A percentile compares a stretch with the other conserved stretches of the same genome.
These are phyloP conservation scores for Agroathelia rolfsii DNA, from an alignment of 1,284 basidiomycete genomes.

Conservation along the genomic window DNA sequence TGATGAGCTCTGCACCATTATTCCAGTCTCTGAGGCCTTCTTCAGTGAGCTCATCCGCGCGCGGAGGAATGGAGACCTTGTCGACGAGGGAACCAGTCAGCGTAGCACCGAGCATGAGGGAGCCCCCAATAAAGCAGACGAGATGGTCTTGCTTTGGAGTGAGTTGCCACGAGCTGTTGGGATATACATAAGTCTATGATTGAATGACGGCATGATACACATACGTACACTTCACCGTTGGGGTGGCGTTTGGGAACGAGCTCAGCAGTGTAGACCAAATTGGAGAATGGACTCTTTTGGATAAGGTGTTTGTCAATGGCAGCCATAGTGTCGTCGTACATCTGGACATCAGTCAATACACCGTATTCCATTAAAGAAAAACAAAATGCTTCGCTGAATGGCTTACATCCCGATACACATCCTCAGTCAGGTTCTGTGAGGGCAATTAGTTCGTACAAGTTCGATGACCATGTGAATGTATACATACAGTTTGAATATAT, in stretches of 20 bases:
- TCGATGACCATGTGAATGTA: not conserved
- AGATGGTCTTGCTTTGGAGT: conserved; percentile 91
- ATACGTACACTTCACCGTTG: conserved; percentile 39
- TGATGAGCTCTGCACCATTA: conserved; percentile 72
- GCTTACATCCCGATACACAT: conserved; percentile 66
- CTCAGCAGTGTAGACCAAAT: conserved; percentile 77
- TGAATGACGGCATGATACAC: conserved; percentile 1
- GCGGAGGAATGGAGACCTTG: conserved; percentile 51
- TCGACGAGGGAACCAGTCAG: conserved; percentile 44
- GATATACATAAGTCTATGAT: conserved; percentile 1
- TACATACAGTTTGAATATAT: conserved; percentile 64
- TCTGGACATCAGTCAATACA: conserved; percentile 30
- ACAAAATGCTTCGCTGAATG: not conserved
- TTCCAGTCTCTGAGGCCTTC: conserved; percentile 70
- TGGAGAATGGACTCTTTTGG: conserved; percentile 43
- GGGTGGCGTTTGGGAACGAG: conserved; percentile 47
- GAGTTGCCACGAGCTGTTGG: conserved; percentile 53
- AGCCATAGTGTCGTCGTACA: conserved; percentile 81
- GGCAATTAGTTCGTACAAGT: conserved; percentile 7
- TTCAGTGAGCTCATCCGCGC: conserved; percentile 41
- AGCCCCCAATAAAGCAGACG: conserved; percentile 90
- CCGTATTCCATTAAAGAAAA: not conserved
- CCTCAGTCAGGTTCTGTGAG: conserved; percentile 62
- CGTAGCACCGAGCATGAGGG: conserved; percentile 83
- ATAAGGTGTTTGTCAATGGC: conserved; percentile 76